These are phyloP conservation scores for Backusella circina DNA, from an alignment of 192 early-diverging fungal genomes.

Conservation along the genomic window DNA sequence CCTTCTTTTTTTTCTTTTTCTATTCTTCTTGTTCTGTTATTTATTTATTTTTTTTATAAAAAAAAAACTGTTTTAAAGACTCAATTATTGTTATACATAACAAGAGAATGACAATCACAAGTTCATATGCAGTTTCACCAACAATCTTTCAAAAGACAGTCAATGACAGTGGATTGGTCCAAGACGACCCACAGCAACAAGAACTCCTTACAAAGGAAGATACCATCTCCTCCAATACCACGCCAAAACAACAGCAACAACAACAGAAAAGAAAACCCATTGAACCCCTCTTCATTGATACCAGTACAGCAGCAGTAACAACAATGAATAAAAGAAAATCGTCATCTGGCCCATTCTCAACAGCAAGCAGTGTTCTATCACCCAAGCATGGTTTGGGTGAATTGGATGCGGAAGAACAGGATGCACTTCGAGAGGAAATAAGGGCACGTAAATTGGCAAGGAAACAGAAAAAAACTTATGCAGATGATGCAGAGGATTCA, in stretches of 20 bases:
- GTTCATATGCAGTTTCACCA: neutral
- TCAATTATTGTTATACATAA: neutral
- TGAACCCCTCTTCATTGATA: neutral
- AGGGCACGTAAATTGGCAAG: neutral
- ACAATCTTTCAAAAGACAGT: neutral
- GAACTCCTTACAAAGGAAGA: neutral
- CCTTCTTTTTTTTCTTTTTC: neutral
- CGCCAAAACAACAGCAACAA: neutral
- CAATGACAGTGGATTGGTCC: neutral
- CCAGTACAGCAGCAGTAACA: neutral
- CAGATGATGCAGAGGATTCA: slow-evolving; percentile 1
- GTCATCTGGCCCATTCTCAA: neutral
- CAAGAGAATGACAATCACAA: neutral
- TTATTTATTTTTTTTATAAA: neutral
- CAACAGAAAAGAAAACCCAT: neutral
- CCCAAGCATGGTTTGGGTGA: slow-evolving; percentile 1
- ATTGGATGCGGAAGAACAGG: slow-evolving; percentile 4
- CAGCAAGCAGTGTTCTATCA: neutral
- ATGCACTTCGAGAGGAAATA: slow-evolving; percentile 4
- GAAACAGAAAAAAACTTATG: neutral
- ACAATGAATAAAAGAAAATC: neutral
- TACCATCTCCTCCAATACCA: neutral
- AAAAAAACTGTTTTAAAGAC: too few relatives aligned
- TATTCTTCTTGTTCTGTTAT: neutral
- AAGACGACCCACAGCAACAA: neutral